Percentiles rank a stretch among this genome's conserved stretches.
Evolutionary conservation across 768 basidiomycete species (phyloP).

Genomic region (Melanogaster broomeanus): DNA sequence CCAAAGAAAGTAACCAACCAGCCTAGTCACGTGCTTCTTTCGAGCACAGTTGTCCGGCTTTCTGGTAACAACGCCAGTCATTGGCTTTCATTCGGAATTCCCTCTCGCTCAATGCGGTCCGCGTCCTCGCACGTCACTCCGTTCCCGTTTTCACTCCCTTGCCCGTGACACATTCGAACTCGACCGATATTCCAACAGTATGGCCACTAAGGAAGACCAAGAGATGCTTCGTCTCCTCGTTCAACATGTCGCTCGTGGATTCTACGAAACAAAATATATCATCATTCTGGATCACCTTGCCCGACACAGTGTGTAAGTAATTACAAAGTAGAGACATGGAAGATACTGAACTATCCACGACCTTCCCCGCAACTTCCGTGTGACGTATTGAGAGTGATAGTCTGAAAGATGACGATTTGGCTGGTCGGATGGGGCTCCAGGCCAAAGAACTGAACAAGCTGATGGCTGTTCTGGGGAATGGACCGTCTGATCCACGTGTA

Average conservation of each 20-base stretch:
- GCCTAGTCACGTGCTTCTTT: no score
- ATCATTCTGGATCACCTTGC: constrained; percentile 94
- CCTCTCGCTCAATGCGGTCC: no score
- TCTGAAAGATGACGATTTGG: constrained; percentile 92
- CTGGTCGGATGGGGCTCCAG: constrained; percentile 87
- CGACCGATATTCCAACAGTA: no score
- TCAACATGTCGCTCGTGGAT: constrained; percentile 89
- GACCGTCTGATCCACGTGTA: constrained; percentile 79
- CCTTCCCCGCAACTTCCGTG: constrained; percentile 11
- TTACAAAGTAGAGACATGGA: constrained; percentile 25
- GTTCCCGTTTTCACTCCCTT: no score
- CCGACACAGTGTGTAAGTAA: constrained; percentile 91
- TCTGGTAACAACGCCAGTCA: no score
- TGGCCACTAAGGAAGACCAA: constrained; percentile 78
- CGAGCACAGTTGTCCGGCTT: no score
- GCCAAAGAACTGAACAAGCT: constrained; percentile 89
- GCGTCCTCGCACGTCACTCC: no score
- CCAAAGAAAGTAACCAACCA: no score
- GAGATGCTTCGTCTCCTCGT: constrained; percentile 85
- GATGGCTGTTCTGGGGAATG: constrained; percentile 78
- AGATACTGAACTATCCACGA: constrained; percentile 12
- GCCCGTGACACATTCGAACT: no score
- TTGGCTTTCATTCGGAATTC: no score
- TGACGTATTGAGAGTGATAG: constrained; percentile 42
- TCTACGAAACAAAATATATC: constrained; percentile 91